Conservation (phyloP, 2,329 filamentous ascomycete species). For the Dactylellina haptotyla region DNA sequence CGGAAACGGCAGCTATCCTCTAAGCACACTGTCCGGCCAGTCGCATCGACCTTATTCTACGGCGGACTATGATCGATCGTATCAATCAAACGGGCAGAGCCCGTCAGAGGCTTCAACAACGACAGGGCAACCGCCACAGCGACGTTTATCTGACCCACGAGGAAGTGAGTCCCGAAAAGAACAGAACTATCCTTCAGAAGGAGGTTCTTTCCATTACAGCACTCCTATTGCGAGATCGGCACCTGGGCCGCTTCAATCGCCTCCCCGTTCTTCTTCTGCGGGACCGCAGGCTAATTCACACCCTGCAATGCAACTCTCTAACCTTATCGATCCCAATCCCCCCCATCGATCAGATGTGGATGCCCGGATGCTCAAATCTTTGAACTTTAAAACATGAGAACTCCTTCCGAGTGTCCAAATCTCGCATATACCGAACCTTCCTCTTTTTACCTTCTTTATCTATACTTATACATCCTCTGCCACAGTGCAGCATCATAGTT, state of each 20-base stretch:
- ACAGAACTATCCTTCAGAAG: conserved; percentile 34
- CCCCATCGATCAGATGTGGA: conserved; percentile 56
- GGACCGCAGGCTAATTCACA: conserved; percentile 56
- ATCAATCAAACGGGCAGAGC: conserved; percentile 11
- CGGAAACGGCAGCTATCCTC: conserved; percentile 37
- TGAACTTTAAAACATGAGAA: conserved; percentile 56
- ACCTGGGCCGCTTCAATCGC: conserved; percentile 52
- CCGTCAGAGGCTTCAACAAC: conserved; percentile 12
- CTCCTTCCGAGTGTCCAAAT: neutral
- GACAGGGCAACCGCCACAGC: conserved; percentile 14
- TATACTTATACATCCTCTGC: conserved; percentile 7
- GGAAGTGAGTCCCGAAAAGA: conserved; percentile 43
- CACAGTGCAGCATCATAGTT: neutral
- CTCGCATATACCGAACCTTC: neutral
- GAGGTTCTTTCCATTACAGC: conserved; percentile 29
- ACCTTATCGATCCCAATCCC: conserved; percentile 56
- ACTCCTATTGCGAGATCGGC: conserved; percentile 20
- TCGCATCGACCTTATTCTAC: conserved; percentile 34
- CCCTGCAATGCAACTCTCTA: conserved; percentile 57
- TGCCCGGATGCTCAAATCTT: conserved; percentile 57
- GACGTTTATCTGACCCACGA: conserved; percentile 36
- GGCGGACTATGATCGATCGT: conserved; percentile 36
- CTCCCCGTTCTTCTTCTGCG: conserved; percentile 56
- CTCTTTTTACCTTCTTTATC: neutral
- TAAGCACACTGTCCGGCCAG: conserved; percentile 21